Evolutionary conservation across 2,329 filamentous ascomycete species (phyloP).

Genomic region (Exophiala aquamarina): DNA sequence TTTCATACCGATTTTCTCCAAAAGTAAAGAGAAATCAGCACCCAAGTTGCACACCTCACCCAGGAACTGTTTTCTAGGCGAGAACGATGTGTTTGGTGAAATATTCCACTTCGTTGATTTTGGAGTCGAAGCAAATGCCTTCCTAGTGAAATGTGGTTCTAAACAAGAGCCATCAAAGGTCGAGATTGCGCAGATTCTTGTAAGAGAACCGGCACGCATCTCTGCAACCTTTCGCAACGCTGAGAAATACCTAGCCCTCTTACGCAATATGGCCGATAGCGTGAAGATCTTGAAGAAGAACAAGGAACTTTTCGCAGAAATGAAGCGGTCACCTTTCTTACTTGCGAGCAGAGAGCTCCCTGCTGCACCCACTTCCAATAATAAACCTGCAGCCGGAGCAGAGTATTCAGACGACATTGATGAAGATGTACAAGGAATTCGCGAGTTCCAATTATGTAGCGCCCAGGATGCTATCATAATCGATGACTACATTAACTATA

Average conservation of each 20-base stretch:
- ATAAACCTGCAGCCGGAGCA: constrained; percentile 38
- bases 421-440: constrained; percentile 66
- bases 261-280: constrained; percentile 78
- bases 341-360: constrained; percentile 77
- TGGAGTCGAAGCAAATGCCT: constrained; percentile 80
- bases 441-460: constrained; percentile 74
- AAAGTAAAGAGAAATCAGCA: constrained; percentile 38
- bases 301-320: constrained; percentile 71
- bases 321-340: constrained; percentile 75
- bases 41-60: constrained; percentile 63
- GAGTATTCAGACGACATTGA: constrained; percentile 48
- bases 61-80: constrained; percentile 75
- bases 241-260: constrained; percentile 82
- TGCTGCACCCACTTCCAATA: constrained; percentile 22
- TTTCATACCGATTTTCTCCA: constrained; percentile 67
- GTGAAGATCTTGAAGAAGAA: constrained; percentile 70
- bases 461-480: constrained; percentile 73
- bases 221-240: constrained; percentile 75
- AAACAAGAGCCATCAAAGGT: constrained; percentile 85
- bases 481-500: constrained; percentile 87
- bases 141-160: constrained; percentile 83
- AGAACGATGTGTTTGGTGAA: constrained; percentile 70
- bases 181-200: constrained; percentile 82
- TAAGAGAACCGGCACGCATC: constrained; percentile 77
- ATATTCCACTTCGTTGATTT: constrained; percentile 99